Base-by-base conservation (phyloP, 495 filamentous ascomycete genomes). In the Aspergillus sclerotioniger region DNA sequence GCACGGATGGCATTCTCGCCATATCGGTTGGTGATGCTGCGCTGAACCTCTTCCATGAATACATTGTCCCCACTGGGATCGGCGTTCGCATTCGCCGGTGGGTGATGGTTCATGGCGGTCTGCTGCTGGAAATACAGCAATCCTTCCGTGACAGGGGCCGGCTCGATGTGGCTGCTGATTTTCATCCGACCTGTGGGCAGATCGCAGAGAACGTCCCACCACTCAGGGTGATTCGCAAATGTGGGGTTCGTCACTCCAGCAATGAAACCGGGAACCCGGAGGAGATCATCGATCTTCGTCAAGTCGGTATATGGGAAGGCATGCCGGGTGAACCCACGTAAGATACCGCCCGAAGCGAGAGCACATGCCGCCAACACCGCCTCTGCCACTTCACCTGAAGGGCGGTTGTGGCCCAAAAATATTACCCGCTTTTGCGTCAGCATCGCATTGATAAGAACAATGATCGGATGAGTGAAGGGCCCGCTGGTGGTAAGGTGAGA, bases 301-400 rank as follows among this genome's bases (percentile, higher is more conserved):
- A 99, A 81, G 71, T 99, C 94, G 7, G 94, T 99, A 68, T 99
- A 99, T 6, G 94, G 94, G 67, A 99, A 99, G 13, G 95, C 95
- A 75, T 96, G 90, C n/a, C 94, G 85, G 17, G 92, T 96, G 72
- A 98, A 98, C 20, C 95, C 94, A 43, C 91, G 78, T 16, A 99
- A 78, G n/a, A 96, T 80, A 20, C 95, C 94, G n/a, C 94, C 95
- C 21, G 91, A 96, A 19, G 89, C 92, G 31, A 99, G 81, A 6
- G 94, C 90, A 70, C 93, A 98, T 1, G 93, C 91, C 2, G 90
- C 94, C 0, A 98, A 80, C 7, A 98, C 94, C 4, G 94, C 92
- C 74, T 98, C 93, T 7, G 92, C 94, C 10, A 98, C 94, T 66
- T 96, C 91, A 2, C 90, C 90, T 2, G 93, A 96, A 7, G 94